Conservation (phyloP, 2,329 filamentous ascomycete species). For the Fusarium longipes region DNA sequence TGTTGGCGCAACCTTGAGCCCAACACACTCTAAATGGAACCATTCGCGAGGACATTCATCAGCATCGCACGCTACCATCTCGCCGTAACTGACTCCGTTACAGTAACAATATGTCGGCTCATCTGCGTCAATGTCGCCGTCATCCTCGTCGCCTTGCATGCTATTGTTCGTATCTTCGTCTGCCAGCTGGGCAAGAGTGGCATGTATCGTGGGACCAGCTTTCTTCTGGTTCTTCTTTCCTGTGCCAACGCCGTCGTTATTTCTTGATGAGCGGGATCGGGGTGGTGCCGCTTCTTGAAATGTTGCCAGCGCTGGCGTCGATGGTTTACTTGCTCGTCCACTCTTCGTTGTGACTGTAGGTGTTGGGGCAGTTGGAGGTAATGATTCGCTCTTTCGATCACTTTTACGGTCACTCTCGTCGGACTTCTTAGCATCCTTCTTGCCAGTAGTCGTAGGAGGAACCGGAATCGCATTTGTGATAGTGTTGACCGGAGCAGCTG, state of each 20-base stretch:
- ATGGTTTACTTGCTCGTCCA: slow-evolving; percentile 73
- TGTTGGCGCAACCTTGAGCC: slow-evolving; percentile 80
- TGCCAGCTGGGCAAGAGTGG: slow-evolving; percentile 50
- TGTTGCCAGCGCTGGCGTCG: slow-evolving; percentile 69
- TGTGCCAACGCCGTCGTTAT: slow-evolving; percentile 52
- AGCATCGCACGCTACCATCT: slow-evolving; percentile 86
- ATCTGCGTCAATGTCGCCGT: slow-evolving; percentile 73
- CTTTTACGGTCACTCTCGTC: slow-evolving; percentile 53
- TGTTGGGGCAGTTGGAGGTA: slow-evolving; percentile 53
- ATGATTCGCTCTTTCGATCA: slow-evolving; percentile 59
- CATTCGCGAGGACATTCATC: slow-evolving; percentile 79
- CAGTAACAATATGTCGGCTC: slow-evolving; percentile 85
- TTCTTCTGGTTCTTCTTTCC: slow-evolving; percentile 73
- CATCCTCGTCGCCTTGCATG: slow-evolving; percentile 54
- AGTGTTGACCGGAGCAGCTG: slow-evolving; percentile 37
- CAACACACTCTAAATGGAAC: slow-evolving; percentile 87
- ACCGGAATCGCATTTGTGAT: not conserved
- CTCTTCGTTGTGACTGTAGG: slow-evolving; percentile 71
- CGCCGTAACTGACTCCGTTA: slow-evolving; percentile 82
- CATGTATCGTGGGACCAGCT: slow-evolving; percentile 56
- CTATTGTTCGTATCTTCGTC: slow-evolving; percentile 59
- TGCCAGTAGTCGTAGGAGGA: slow-evolving; percentile 46
- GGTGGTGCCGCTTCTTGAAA: slow-evolving; percentile 69
- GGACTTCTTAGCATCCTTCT: slow-evolving; percentile 58
- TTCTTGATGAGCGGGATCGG: slow-evolving; percentile 66